Evolutionary conservation across 2,329 filamentous ascomycete species (phyloP).

Genomic region (Ophiocordyceps camponoti-saundersi): DNA sequence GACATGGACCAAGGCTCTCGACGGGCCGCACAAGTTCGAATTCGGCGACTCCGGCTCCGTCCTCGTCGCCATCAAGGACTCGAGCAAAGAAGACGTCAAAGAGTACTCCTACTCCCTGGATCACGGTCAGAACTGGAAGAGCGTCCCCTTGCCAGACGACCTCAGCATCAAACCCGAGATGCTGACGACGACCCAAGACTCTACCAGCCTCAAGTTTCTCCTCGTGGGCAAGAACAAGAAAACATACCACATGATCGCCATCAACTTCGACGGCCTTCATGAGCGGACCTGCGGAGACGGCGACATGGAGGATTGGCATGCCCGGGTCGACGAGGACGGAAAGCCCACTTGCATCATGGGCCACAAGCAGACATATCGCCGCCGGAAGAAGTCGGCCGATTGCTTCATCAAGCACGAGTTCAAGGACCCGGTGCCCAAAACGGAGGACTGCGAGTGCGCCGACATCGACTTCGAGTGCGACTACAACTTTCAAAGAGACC

Average conservation of each 20-base stretch:
- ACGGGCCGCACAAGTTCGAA: slow-evolving; percentile 86
- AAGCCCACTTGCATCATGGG: slow-evolving; percentile 88
- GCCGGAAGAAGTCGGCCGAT: slow-evolving; percentile 72
- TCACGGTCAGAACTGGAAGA: slow-evolving; percentile 73
- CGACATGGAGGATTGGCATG: slow-evolving; percentile 81
- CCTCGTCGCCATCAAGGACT: slow-evolving; percentile 67
- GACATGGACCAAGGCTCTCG: slow-evolving; percentile 59
- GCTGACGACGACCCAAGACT: slow-evolving; percentile 80
- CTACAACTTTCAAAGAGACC: slow-evolving; percentile 63
- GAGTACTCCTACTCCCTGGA: slow-evolving; percentile 65
- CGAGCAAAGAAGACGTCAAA: slow-evolving; percentile 38
- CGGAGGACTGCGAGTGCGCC: slow-evolving; percentile 64
- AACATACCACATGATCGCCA: slow-evolving; percentile 48
- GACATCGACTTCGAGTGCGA: slow-evolving; percentile 89
- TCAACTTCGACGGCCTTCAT: slow-evolving; percentile 73
- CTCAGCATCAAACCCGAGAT: slow-evolving; percentile 53
- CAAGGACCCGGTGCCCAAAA: slow-evolving; percentile 54
- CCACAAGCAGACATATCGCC: slow-evolving; percentile 71
- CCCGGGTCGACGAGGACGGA: slow-evolving; percentile 62
- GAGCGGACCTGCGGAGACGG: slow-evolving; percentile 60
- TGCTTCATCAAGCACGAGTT: slow-evolving; percentile 84
- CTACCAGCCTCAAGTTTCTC: slow-evolving; percentile 81
- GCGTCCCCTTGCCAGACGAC: slow-evolving; percentile 46
- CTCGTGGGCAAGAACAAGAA: slow-evolving; percentile 47
- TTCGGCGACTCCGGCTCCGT: slow-evolving; percentile 89